Base-by-base conservation (phyloP, 2,329 filamentous ascomycete genomes). In the Clarireedia hainanense region DNA sequence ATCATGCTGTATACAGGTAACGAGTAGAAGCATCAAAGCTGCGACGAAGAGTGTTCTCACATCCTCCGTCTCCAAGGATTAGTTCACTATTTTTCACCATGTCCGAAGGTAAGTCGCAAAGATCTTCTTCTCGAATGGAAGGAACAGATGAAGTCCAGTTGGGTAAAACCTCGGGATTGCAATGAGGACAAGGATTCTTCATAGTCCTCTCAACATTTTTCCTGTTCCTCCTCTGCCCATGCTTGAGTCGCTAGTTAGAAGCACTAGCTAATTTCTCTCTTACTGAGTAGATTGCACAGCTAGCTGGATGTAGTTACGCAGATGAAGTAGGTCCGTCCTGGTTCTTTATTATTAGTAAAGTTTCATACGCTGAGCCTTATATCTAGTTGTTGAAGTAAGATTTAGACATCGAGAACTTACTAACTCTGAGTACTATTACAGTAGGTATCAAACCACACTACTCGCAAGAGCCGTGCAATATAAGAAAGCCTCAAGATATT, bases 181-280 rank as follows among this genome's bases (percentile, higher is more conserved):
- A 52, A 20, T 24, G 15, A 10, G 45, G 45, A 6, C 45, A 47
- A 24, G 45, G 45, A 47, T 40, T 47, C 47, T 56, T 49, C 36
- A 43, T 47, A n/a, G 27, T 57, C 39, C 52, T 56, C 9, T 36
- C 34, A 17, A 57, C 39, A 49, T 40, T 26, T 45, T 59, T 50
- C 4, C 57, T 47, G 50, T 64, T 52, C 30, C 65, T 59, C 42
- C 60, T 60, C 59, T 63, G 54, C 5, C 63, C 64, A 27, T 63
- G 55, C 52, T 61, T 52, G 26, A 68, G 55, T 15, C 62, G 56
- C 59, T 63, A 67, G 55, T 68, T 68, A 43, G 67, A 66, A 10
- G 64, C 64, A 14, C 61, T 49, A 10, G 60, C 63, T 24, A 68
- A 47, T 40, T 64, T 61, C 45, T 67, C 65, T 5, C 58, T 20